Evolutionary conservation across 163 green algal genomes (phyloP).

Genomic region (Scenedesmus sp.): DNA sequence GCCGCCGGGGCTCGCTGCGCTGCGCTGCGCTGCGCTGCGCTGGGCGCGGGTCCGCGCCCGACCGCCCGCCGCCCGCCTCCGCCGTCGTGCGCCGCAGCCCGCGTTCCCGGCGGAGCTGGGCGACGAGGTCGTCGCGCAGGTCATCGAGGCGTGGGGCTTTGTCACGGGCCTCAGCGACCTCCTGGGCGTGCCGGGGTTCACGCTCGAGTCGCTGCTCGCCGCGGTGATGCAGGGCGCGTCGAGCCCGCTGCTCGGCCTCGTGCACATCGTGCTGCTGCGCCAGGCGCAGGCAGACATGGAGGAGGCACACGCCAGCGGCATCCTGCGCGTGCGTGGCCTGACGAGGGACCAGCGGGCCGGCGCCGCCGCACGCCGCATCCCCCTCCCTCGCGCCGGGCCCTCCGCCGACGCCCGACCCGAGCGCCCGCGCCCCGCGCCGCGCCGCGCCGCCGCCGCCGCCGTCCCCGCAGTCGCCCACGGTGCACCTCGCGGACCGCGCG

Average conservation of each 20-base stretch:
- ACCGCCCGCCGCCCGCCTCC: neutral
- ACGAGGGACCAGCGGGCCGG: too few relatives aligned
- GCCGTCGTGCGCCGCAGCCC: slow-evolving; percentile 31
- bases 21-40: neutral
- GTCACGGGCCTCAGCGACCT: slow-evolving; percentile 68
- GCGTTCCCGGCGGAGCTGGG: slow-evolving; percentile 64
- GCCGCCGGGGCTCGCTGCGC: neutral
- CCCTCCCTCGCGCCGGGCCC: too few relatives aligned
- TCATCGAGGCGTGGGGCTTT: slow-evolving; percentile 75
- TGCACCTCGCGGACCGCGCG: slow-evolving; percentile 65
- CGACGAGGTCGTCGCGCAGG: slow-evolving; percentile 52
- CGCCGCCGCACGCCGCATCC: too few relatives aligned
- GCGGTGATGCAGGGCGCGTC: slow-evolving; percentile 64
- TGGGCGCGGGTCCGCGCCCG: neutral
- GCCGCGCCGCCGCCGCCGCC: neutral
- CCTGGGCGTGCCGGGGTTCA: slow-evolving; percentile 60
- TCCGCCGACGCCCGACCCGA: too few relatives aligned
- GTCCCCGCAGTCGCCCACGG: slow-evolving; percentile 4
- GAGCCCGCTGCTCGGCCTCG: slow-evolving; percentile 63
- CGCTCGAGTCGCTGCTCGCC: slow-evolving; percentile 72
- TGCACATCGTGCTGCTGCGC: slow-evolving; percentile 86
- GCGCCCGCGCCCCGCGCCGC: too few relatives aligned
- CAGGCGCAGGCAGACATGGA: slow-evolving; percentile 91
- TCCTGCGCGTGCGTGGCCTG: slow-evolving; percentile 56
- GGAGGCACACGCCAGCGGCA: slow-evolving; percentile 71